Evolutionary conservation across 208 protist genomes (phyloP).

Genomic region (Herpetomonas samuelpessoai): DNA sequence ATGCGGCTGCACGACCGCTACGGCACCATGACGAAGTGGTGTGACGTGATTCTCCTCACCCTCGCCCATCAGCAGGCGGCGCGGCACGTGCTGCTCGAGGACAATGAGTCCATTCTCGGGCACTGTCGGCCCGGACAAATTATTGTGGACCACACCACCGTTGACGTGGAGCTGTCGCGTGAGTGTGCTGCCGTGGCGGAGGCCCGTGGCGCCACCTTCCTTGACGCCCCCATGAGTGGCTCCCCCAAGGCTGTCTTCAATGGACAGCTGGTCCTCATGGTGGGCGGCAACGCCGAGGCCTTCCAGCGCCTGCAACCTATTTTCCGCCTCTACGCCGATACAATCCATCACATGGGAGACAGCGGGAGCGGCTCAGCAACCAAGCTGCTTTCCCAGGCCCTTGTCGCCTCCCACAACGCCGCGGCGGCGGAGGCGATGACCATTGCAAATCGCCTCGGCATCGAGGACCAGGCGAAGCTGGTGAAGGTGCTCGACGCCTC

Average conservation of each 20-base stretch:
- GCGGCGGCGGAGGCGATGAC: slow-evolving; percentile 85
- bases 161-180: slow-evolving; percentile 67
- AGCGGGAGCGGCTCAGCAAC: slow-evolving; percentile 65
- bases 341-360: slow-evolving; percentile 81
- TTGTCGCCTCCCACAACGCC: slow-evolving; percentile 84
- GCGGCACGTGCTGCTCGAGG: slow-evolving; percentile 54
- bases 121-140: slow-evolving; percentile 79
- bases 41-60: slow-evolving; percentile 73
- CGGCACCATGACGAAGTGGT: slow-evolving; percentile 85
- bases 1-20: slow-evolving; percentile 84
- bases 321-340: slow-evolving; percentile 86
- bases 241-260: slow-evolving; percentile 78
- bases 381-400: slow-evolving; percentile 80
- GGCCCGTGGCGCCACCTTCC: slow-evolving; percentile 66
- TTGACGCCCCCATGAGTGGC: slow-evolving; percentile 87
- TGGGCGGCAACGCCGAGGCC: slow-evolving; percentile 65
- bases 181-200: slow-evolving; percentile 63
- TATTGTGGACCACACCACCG: slow-evolving; percentile 88
- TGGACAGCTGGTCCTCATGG: slow-evolving; percentile 82
- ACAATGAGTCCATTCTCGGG: slow-evolving; percentile 60
- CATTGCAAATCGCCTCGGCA: slow-evolving; percentile 71
- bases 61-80: slow-evolving; percentile 49
- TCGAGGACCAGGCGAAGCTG: slow-evolving; percentile 73
- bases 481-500: slow-evolving; percentile 80
- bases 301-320: slow-evolving; percentile 73